phyloP scores from a whole-genome alignment of 139 green algal genomes.

The Pleodorina starrii region DNA sequence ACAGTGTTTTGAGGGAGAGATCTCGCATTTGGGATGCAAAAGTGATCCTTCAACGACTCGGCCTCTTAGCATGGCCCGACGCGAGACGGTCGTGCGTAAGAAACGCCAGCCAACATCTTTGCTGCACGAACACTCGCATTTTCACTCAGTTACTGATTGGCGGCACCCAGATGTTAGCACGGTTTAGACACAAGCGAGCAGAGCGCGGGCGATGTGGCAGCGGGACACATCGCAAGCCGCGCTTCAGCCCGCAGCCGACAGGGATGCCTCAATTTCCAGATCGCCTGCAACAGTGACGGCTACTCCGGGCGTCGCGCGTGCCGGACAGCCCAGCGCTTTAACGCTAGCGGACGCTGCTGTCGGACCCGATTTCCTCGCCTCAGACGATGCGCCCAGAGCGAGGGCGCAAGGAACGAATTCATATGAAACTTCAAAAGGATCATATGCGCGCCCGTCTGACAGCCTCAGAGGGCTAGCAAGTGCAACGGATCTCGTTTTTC shows the following conservation, averaged over 20 bases:
- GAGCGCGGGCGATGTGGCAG: slow-evolving; percentile 10
- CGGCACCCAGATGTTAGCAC: neutral
- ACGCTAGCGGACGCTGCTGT: too few species aligned
- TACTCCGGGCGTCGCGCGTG: neutral
- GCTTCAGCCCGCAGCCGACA: neutral
- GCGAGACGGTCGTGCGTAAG: neutral
- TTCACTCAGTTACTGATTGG: neutral
- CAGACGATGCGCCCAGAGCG: too few species aligned
- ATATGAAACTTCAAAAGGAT: too few species aligned
- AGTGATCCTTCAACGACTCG: neutral
- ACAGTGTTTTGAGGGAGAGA: too few species aligned
- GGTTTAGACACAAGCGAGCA: neutral
- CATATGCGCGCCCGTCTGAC: too few species aligned
- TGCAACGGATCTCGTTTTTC: too few species aligned
- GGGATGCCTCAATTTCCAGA: neutral
- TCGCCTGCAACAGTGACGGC: neutral
- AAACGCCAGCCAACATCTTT: neutral
- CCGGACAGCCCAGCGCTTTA: too few species aligned
- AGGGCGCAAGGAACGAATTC: too few species aligned
- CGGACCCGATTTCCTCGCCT: too few species aligned
- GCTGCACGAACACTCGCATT: neutral
- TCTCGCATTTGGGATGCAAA: neutral
- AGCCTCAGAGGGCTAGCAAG: too few species aligned
- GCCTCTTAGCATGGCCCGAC: neutral
- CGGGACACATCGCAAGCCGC: slow-evolving; percentile 1